Evolutionary conservation across 805 yeast species (phyloP), one percentile per base, ranked within the genome.

Genomic region (Clavispora vitiphila): DNA sequence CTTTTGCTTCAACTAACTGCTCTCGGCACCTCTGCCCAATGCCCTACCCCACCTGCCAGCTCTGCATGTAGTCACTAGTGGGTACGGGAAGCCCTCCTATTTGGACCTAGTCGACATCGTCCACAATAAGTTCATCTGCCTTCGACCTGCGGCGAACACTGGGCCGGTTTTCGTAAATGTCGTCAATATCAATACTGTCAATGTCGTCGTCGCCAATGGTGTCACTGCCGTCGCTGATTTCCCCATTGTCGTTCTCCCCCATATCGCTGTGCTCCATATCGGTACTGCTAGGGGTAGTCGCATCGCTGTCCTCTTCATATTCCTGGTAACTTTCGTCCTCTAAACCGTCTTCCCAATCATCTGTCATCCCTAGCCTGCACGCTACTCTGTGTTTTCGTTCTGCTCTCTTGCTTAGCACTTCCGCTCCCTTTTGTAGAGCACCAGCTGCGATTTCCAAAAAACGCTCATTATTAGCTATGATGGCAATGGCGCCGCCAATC

Each of bases 401-500:
- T 3, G 39, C 32, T 16, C 32, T 15, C 11, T 34, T 35, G 19
- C 40, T 37, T 26, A 39, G 39, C 18, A 8, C 29, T 34, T 46
- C 43, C 1, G 47, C 50, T 19, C 50, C 50, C 5, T n/a, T 34
- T 25, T 43, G 47, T 15, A 46, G 24, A 5, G 26, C 19, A 18
- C 39, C 37, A 8, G 50, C 47, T 2, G 47, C 34, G 5, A 38
- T 9, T 19, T 49, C 48, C 15, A 43, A 20, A 21, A 46, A 35
- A 22, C 34, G 36, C 15, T 49, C 53, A 9, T 30, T 12, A 21
- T 49, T 46, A 8, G 50, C 40, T 9, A 43, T 22, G 16, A 48
- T 32, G 16, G 53, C 53, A 19, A 41, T 47, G 9, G 44, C 26
- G 25, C 46, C 45, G 6, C 50, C 53, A 12, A 49, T 19, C 16